Percentiles rank a stretch among this genome's conserved stretches.
Evolutionary conservation across 2,329 filamentous ascomycete genomes (phyloP).

Genomic region (Cladophialophora yegresii): DNA sequence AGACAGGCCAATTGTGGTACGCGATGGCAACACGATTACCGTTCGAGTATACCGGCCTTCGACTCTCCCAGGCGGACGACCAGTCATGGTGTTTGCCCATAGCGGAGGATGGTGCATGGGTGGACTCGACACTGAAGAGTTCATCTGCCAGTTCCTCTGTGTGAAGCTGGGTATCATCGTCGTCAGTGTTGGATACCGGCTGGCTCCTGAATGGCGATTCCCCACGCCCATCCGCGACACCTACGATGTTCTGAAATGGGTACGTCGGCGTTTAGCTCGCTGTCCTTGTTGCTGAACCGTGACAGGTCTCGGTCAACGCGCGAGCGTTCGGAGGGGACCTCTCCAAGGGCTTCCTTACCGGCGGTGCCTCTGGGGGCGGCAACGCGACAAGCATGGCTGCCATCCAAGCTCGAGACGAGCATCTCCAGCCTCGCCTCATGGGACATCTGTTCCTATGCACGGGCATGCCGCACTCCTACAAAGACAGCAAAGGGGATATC

Average conservation of each 20-base stretch:
- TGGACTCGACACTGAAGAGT: slow-evolving; percentile 26
- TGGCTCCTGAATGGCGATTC: slow-evolving; percentile 31
- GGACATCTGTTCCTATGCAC: slow-evolving; percentile 27
- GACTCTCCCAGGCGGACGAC: neutral
- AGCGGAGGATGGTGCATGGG: slow-evolving; percentile 28
- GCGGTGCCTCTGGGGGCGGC: slow-evolving; percentile 19
- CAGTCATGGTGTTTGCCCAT: slow-evolving; percentile 26
- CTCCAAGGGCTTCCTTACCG: slow-evolving; percentile 25
- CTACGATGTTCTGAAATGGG: slow-evolving; percentile 41
- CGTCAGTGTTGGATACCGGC: slow-evolving; percentile 32
- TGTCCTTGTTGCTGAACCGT: neutral
- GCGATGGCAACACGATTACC: slow-evolving; percentile 17
- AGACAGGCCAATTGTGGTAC: slow-evolving; percentile 18
- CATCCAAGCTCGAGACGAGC: slow-evolving; percentile 22
- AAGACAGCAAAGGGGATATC: slow-evolving; percentile 3
- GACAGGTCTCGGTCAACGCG: slow-evolving; percentile 25
- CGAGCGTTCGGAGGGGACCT: slow-evolving; percentile 19
- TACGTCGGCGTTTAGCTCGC: neutral
- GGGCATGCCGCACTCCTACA: slow-evolving; percentile 17
- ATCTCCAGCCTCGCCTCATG: slow-evolving; percentile 19
- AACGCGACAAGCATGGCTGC: slow-evolving; percentile 16
- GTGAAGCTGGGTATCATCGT: slow-evolving; percentile 26
- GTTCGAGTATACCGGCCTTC: slow-evolving; percentile 24
- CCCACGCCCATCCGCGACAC: slow-evolving; percentile 36
- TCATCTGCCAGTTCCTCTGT: slow-evolving; percentile 23